These are phyloP conservation scores for Lotus japonicus DNA, from an alignment of 306 rosid species.

Conservation along the genomic window DNA sequence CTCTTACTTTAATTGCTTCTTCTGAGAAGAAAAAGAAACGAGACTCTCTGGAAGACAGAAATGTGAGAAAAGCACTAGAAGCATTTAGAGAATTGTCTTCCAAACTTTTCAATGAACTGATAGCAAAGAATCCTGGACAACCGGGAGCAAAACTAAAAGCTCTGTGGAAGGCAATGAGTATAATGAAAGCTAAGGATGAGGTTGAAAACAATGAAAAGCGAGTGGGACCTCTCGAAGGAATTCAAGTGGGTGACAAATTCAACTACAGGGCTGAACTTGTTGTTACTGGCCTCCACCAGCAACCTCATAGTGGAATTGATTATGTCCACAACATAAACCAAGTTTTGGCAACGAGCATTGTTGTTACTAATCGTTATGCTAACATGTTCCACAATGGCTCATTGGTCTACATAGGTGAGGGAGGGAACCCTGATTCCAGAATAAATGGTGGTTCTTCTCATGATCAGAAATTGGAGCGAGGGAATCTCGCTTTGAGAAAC, in stretches of 20 bases:
- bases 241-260: constrained; percentile 40
- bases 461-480: constrained; percentile 32
- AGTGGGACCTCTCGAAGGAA: constrained; percentile 29
- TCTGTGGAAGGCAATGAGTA: background rate
- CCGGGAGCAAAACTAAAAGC: background rate
- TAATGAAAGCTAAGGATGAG: background rate
- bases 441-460: too few species aligned
- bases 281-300: constrained; percentile 41
- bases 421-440: constrained; percentile 23
- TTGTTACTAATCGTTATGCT: constrained; percentile 18
- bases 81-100: background rate
- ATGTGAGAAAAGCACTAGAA: constrained; percentile 19
- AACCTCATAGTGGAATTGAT: constrained; percentile 29
- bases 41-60: background rate
- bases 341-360: constrained; percentile 47
- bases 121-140: background rate
- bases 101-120: background rate
- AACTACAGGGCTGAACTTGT: constrained; percentile 24
- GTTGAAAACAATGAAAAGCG: constrained; percentile 10
- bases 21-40: too few species aligned
- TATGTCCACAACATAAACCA: too few species aligned
- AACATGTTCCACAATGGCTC: constrained; percentile 5
- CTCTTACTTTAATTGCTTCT: too few species aligned
- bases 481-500: constrained; percentile 46
- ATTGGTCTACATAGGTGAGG: constrained; percentile 34